Evolutionary conservation across 495 filamentous ascomycete genomes (phyloP).

Genomic region (Penicillium salamii): DNA sequence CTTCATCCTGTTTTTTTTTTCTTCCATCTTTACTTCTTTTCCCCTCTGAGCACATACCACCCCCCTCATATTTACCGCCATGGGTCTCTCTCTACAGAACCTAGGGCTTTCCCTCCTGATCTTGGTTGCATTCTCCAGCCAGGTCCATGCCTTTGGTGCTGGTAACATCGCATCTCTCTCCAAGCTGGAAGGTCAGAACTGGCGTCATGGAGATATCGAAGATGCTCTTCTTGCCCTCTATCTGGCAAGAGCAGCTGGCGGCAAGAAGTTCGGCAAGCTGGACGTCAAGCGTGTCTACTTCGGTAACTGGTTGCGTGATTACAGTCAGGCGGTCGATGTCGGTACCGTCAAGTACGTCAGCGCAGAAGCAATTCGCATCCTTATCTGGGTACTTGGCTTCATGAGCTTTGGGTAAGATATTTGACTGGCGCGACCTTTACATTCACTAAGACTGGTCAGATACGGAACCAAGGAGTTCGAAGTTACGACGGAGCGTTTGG

Average conservation of each 20-base stretch:
- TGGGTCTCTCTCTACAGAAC: conserved; percentile 25
- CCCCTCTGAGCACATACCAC: not conserved
- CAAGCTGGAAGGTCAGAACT: conserved; percentile 79
- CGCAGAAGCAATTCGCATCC: conserved; percentile 81
- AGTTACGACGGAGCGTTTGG: conserved; percentile 80
- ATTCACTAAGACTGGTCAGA: conserved; percentile 48
- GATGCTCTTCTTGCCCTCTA: conserved; percentile 74
- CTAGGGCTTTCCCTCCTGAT: conserved; percentile 48
- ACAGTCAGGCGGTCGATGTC: conserved; percentile 66
- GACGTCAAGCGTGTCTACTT: conserved; percentile 84
- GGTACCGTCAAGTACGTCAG: conserved; percentile 86
- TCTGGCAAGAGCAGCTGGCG: conserved; percentile 73
- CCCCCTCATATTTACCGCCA: conserved; percentile 10
- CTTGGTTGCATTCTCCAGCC: conserved; percentile 58
- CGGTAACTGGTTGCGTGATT: conserved; percentile 89
- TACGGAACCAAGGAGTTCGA: conserved; percentile 92
- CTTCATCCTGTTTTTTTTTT: not conserved
- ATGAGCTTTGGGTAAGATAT: conserved; percentile 48
- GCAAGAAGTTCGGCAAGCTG: conserved; percentile 83
- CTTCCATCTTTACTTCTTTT: not conserved
- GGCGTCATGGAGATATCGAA: conserved; percentile 91
- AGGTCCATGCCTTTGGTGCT: conserved; percentile 78
- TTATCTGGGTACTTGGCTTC: conserved; percentile 64
- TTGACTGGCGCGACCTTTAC: conserved; percentile 4
- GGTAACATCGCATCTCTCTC: conserved; percentile 80